Evolutionary conservation across 768 basidiomycete species (phyloP).

Genomic region (Paxillus ammoniavirescens): DNA sequence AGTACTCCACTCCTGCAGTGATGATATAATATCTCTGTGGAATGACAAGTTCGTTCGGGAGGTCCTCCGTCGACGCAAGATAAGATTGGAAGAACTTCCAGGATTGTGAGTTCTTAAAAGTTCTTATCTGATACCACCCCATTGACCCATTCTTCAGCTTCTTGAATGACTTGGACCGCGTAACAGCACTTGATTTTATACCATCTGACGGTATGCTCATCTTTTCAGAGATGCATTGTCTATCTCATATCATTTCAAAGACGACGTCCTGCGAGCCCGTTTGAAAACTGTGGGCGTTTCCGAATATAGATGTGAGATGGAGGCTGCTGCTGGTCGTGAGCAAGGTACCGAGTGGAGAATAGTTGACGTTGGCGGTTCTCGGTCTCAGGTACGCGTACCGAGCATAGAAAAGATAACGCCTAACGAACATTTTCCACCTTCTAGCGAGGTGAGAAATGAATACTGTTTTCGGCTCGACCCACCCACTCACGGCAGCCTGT

Average conservation of each 20-base stretch:
- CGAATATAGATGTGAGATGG: slow-evolving; percentile 84
- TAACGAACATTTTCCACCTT: slow-evolving; percentile 5
- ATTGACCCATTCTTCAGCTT: slow-evolving; percentile 32
- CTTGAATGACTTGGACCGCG: slow-evolving; percentile 49
- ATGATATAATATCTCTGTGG: slow-evolving; percentile 49
- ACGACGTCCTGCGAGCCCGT: slow-evolving; percentile 52
- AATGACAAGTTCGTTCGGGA: slow-evolving; percentile 41
- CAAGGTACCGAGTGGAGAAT: slow-evolving; percentile 55
- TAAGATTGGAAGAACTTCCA: slow-evolving; percentile 49
- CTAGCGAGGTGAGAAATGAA: slow-evolving; percentile 34
- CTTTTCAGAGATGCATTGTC: not conserved
- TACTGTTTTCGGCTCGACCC: not conserved
- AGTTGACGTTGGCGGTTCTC: slow-evolving; percentile 52
- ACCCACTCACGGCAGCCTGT: slow-evolving; percentile 9
- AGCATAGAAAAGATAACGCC: not conserved
- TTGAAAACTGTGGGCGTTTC: slow-evolving; percentile 72
- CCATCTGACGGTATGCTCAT: slow-evolving; percentile 44
- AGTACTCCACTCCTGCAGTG: slow-evolving; percentile 38
- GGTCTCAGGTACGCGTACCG: slow-evolving; percentile 43
- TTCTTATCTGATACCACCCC: not conserved
- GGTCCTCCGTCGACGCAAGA: slow-evolving; percentile 41
- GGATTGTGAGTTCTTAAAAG: slow-evolving; percentile 40
- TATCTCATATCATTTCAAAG: slow-evolving; percentile 26
- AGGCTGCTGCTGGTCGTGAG: slow-evolving; percentile 49
- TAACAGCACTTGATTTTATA: slow-evolving; percentile 42